Percentiles rank a stretch among this genome's conserved stretches.
Conservation (phyloP, 495 filamentous ascomycete species). For the Chaetomium fimeti region DNA sequence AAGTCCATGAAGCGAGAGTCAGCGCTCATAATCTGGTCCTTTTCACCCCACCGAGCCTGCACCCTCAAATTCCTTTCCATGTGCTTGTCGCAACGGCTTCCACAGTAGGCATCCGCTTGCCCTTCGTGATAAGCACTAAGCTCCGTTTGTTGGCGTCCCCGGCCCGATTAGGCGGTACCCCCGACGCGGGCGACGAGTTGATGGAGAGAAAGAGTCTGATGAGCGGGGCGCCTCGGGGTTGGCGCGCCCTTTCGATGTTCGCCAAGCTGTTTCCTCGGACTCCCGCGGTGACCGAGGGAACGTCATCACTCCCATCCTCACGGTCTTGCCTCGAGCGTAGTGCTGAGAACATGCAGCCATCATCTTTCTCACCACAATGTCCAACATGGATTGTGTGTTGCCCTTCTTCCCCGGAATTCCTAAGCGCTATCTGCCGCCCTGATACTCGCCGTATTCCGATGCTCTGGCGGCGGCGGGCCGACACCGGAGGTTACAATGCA, state of each 20-base stretch:
- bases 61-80: too few relatives aligned
- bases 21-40: not conserved
- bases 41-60: not conserved
- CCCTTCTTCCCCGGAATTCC: not conserved
- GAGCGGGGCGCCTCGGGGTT: too few relatives aligned
- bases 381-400: not conserved
- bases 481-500: not conserved
- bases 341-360: too few relatives aligned
- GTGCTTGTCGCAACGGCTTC: too few relatives aligned
- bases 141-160: not conserved
- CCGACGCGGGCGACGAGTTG: not conserved
- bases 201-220: too few relatives aligned
- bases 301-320: too few relatives aligned
- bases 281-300: too few relatives aligned
- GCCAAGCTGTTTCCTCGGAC: too few relatives aligned
- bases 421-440: not conserved
- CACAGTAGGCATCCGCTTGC: too few relatives aligned
- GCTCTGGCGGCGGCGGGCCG: too few relatives aligned
- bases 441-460: not conserved
- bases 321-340: too few relatives aligned
- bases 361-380: not conserved
- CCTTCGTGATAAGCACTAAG: not conserved
- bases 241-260: too few relatives aligned
- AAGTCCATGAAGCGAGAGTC: not conserved
- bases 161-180: not conserved